Evolutionary conservation across 345 rosid genomes (phyloP).

Genomic region (Eucalyptus regnans): DNA sequence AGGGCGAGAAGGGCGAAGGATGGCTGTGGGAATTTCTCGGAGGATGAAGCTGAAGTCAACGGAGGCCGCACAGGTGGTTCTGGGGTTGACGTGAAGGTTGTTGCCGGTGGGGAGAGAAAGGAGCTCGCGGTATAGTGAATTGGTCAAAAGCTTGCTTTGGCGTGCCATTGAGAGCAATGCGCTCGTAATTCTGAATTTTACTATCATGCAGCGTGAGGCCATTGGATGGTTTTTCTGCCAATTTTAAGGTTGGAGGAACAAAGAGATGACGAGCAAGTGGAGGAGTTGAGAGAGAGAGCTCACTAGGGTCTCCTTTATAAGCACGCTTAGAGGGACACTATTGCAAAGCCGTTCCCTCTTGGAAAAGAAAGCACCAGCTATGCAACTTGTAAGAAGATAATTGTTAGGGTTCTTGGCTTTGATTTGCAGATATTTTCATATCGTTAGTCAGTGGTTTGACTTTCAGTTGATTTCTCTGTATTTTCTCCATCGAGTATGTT

Average conservation of each 20-base stretch:
- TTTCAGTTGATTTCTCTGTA: not conserved
- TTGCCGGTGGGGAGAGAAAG: not conserved
- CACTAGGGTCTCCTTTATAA: not conserved
- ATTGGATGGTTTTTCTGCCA: not conserved
- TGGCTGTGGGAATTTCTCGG: constrained; percentile 9
- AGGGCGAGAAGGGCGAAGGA: constrained; percentile 8
- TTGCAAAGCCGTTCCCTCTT: not conserved
- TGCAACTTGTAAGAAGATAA: not conserved
- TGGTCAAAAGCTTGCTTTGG: not conserved
- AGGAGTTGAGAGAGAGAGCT: not conserved
- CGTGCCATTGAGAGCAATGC: not conserved
- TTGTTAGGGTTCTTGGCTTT: not conserved
- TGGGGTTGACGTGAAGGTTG: constrained; percentile 7
- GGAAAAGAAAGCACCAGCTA: not conserved
- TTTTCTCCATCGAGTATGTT: not conserved
- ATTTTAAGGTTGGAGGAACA: not conserved
- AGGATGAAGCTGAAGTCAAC: constrained; percentile 22
- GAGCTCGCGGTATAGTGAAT: not conserved
- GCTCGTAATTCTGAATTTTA: not conserved
- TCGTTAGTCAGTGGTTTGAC: not conserved
- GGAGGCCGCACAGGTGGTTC: constrained; percentile 3
- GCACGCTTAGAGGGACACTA: not conserved
- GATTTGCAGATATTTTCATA: not conserved
- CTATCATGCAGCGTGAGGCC: not conserved
- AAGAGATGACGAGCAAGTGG: not conserved